A percentile compares a stretch with the other conserved stretches of the same genome.
Evolutionary conservation across 495 filamentous ascomycete species (phyloP).

Genomic region (Daldinia childiae): DNA sequence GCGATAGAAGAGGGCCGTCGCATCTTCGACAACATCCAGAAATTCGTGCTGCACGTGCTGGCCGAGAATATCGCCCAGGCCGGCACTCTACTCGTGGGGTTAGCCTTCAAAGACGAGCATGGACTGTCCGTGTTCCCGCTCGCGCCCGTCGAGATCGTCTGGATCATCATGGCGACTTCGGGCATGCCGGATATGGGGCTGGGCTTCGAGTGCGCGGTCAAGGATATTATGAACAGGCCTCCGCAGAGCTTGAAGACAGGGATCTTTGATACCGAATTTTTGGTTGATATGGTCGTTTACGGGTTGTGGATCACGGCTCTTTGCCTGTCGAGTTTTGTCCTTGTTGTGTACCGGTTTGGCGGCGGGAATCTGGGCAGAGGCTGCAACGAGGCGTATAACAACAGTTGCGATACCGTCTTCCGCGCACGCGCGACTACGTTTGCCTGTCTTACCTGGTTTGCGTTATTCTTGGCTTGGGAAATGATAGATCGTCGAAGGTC

Average conservation of each 20-base stretch:
- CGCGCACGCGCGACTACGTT: slow-evolving; percentile 77
- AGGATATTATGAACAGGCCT: slow-evolving; percentile 73
- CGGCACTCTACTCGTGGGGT: slow-evolving; percentile 71
- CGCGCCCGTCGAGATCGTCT: slow-evolving; percentile 76
- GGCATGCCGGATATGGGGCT: slow-evolving; percentile 79
- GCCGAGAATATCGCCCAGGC: slow-evolving; percentile 79
- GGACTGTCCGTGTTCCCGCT: slow-evolving; percentile 77
- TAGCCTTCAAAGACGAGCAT: slow-evolving; percentile 72
- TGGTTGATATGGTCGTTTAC: slow-evolving; percentile 74
- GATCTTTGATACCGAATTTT: slow-evolving; percentile 74
- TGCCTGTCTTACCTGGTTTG: slow-evolving; percentile 77
- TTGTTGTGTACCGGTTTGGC: slow-evolving; percentile 74
- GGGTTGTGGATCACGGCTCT: slow-evolving; percentile 75
- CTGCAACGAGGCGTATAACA: slow-evolving; percentile 69
- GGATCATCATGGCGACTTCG: slow-evolving; percentile 82
- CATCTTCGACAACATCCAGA: slow-evolving; percentile 82
- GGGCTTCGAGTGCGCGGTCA: slow-evolving; percentile 72
- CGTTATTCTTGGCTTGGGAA: slow-evolving; percentile 78
- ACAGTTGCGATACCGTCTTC: slow-evolving; percentile 71
- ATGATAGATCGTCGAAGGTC: slow-evolving; percentile 73
- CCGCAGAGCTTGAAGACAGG: slow-evolving; percentile 71
- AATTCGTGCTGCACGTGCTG: slow-evolving; percentile 77
- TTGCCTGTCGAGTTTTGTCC: slow-evolving; percentile 69
- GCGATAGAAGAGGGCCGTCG: slow-evolving; percentile 76
- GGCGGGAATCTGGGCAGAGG: slow-evolving; percentile 68